phyloP scores from a whole-genome alignment of 805 yeast species.

The Wickerhamomyces hampshirensis region DNA sequence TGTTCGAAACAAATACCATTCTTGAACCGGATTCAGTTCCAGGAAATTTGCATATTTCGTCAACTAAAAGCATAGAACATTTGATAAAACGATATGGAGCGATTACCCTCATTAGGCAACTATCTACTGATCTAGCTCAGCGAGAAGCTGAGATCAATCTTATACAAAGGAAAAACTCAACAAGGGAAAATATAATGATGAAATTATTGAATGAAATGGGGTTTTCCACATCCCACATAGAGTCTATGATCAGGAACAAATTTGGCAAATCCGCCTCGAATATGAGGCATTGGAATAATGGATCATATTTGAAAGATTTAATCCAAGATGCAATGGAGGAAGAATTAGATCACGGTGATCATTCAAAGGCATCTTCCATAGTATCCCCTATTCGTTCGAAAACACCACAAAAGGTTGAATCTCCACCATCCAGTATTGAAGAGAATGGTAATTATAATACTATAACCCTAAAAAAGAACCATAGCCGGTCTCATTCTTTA shows the following conservation, averaged over 20 bases:
- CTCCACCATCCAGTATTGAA: constrained; percentile 3
- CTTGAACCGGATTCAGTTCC: constrained; percentile 22
- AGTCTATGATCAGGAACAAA: constrained; percentile 24
- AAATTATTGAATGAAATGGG: constrained; percentile 34
- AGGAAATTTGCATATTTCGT: constrained; percentile 31
- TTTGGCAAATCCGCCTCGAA: constrained; percentile 3
- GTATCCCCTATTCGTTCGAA: background rate
- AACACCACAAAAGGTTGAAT: constrained; percentile 1
- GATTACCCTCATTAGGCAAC: constrained; percentile 36
- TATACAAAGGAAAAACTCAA: constrained; percentile 29
- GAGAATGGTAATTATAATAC: background rate
- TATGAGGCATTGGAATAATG: too few relatives aligned
- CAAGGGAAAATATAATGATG: constrained; percentile 31
- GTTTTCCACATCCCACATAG: constrained; percentile 32
- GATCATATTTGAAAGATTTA: constrained; percentile 21
- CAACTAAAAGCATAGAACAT: constrained; percentile 26
- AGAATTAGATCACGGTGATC: constrained; percentile 7
- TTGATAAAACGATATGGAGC: constrained; percentile 30
- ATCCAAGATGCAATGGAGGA: constrained; percentile 30
- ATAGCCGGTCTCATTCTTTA: constrained; percentile 20
- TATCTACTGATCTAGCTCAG: constrained; percentile 42
- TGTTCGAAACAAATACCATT: constrained; percentile 9
- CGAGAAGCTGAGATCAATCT: constrained; percentile 42
- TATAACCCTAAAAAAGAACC: constrained; percentile 6
- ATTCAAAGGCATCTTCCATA: background rate